A percentile compares a stretch with the other conserved stretches of the same genome.
These are phyloP conservation scores for Xylariaceae sp. DNA, from an alignment of 2,329 filamentous ascomycete species.

Conservation along the genomic window DNA sequence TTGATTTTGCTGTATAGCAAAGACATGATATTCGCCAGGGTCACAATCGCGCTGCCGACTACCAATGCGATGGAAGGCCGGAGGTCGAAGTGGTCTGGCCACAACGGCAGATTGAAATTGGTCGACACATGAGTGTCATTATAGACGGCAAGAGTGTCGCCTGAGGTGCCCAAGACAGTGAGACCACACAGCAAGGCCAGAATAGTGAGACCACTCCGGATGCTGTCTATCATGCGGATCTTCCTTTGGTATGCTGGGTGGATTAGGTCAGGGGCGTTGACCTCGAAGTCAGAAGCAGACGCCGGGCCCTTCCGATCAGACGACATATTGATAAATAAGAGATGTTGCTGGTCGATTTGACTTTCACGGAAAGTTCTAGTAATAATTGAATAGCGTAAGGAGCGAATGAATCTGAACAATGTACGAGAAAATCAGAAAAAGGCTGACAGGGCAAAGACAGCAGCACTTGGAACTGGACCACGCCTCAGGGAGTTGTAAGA, in stretches of 20 bases:
- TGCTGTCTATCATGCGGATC: conserved; percentile 38
- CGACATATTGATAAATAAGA: conserved; percentile 21
- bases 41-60: conserved; percentile 45
- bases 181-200: conserved; percentile 49
- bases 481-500: conserved; percentile 13
- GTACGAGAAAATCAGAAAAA: not conserved
- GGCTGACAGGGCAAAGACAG: conserved; percentile 8
- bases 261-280: conserved; percentile 37
- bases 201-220: conserved; percentile 42
- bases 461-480: conserved; percentile 7
- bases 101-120: conserved; percentile 49
- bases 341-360: conserved; percentile 6
- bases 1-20: conserved; percentile 45
- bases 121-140: conserved; percentile 45
- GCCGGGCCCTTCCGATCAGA: conserved; percentile 35
- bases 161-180: conserved; percentile 50
- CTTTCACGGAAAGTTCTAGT: conserved; percentile 13
- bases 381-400: too few species aligned
- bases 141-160: conserved; percentile 51
- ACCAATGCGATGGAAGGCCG: conserved; percentile 53
- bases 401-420: conserved; percentile 1
- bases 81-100: conserved; percentile 54
- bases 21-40: conserved; percentile 43
- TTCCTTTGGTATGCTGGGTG: conserved; percentile 32
- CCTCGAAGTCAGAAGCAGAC: conserved; percentile 45